A percentile compares a stretch with the other conserved stretches of the same genome.
Conservation (phyloP, 2,329 filamentous ascomycete genomes). For the Epichloe festucae region DNA sequence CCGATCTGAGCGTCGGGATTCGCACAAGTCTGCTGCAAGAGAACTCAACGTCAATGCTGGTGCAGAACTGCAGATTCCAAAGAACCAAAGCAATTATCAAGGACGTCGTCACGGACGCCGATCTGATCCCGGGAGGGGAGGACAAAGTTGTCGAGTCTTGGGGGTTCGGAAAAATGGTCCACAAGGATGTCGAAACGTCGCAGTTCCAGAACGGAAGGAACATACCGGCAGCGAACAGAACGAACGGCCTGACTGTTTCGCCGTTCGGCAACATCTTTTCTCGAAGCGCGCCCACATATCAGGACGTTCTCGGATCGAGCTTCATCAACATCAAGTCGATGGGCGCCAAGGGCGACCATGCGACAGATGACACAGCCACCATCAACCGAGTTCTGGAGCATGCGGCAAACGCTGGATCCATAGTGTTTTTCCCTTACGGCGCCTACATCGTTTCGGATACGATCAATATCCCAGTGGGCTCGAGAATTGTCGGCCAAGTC, state of each 20-base stretch:
- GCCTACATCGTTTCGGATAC: constrained; percentile 34
- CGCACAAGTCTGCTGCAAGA: constrained; percentile 4
- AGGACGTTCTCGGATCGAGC: not conserved
- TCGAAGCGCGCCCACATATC: constrained; percentile 1
- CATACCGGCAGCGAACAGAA: not conserved
- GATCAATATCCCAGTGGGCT: constrained; percentile 29
- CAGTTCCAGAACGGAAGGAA: not conserved
- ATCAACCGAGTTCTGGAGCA: constrained; percentile 17
- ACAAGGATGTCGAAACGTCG: not conserved
- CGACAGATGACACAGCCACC: constrained; percentile 44
- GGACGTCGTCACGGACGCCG: not conserved
- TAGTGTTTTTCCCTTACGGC: constrained; percentile 8
- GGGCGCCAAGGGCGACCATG: constrained; percentile 53
- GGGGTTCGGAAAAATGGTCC: not conserved
- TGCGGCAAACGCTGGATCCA: constrained; percentile 13
- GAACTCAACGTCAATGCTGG: constrained; percentile 8
- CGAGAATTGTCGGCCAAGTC: constrained; percentile 33
- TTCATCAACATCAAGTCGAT: constrained; percentile 12
- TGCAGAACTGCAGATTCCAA: constrained; percentile 4
- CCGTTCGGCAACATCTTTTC: not conserved
- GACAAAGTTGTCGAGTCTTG: not conserved
- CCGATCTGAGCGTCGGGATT: constrained; percentile 1
- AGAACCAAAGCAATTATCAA: not conserved
- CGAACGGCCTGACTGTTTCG: not conserved
- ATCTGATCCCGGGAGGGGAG: not conserved